These are phyloP conservation scores for Hymenoscyphus albidus DNA, from an alignment of 2,329 filamentous ascomycete species.

Conservation along the genomic window DNA sequence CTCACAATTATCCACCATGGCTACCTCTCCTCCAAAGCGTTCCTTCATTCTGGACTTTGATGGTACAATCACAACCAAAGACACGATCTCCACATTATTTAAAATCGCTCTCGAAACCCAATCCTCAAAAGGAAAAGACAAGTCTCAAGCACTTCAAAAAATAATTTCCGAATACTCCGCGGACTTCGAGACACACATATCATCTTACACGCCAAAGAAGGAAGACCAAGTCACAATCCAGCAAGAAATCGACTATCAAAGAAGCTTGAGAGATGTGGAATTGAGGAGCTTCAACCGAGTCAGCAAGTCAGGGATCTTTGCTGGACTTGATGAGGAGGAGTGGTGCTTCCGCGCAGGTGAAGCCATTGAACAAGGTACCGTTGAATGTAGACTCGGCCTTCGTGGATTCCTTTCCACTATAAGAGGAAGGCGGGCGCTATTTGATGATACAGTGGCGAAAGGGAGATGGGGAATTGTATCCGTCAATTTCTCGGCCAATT, in stretches of 20 bases:
- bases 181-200: constrained; percentile 19
- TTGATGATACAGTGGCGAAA: background rate
- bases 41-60: constrained; percentile 34
- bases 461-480: constrained; percentile 27
- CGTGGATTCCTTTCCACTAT: constrained; percentile 17
- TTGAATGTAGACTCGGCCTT: constrained; percentile 25
- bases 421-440: background rate
- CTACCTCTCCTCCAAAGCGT: background rate
- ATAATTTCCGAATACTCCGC: constrained; percentile 23
- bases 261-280: constrained; percentile 27
- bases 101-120: constrained; percentile 19
- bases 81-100: constrained; percentile 28
- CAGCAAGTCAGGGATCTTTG: constrained; percentile 27
- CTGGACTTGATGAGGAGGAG: constrained; percentile 17
- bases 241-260: constrained; percentile 23
- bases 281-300: constrained; percentile 27
- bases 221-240: constrained; percentile 19
- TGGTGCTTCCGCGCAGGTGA: constrained; percentile 21
- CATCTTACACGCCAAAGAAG: constrained; percentile 19
- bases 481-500: constrained; percentile 28
- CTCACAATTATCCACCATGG: constrained; percentile 1
- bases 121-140: constrained; percentile 9
- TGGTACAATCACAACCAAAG: constrained; percentile 32
- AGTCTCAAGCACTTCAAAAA: constrained; percentile 9
- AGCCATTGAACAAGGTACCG: constrained; percentile 17